phyloP scores from a whole-genome alignment of 768 basidiomycete genomes.

The Naematelia aurantialba region DNA sequence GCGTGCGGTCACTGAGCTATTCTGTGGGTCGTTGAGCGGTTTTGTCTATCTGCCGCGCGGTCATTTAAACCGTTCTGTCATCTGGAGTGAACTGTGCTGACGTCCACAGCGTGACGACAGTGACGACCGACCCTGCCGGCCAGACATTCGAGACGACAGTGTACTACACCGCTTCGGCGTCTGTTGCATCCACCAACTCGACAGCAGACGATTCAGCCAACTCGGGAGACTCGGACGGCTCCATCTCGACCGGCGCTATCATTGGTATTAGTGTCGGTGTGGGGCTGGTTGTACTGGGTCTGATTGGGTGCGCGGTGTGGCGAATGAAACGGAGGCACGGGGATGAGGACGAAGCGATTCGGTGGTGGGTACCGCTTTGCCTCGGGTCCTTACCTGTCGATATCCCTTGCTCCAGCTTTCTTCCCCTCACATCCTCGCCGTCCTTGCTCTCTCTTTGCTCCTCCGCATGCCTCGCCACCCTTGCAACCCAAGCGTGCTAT shows the following conservation, averaged over 20 bases:
- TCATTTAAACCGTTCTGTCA: no score
- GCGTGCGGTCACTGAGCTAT: no score
- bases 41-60: no score
- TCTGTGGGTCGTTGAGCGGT: no score
- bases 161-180: slow-evolving; percentile 27
- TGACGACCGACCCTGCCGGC: slow-evolving; percentile 32
- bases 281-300: slow-evolving; percentile 38
- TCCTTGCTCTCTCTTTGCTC: no score
- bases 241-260: slow-evolving; percentile 38
- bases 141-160: slow-evolving; percentile 35
- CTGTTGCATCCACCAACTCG: slow-evolving; percentile 18
- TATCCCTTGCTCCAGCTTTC: not conserved
- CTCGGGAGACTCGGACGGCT: no score
- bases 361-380: slow-evolving; percentile 34
- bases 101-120: not conserved
- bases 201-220: slow-evolving; percentile 7
- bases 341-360: slow-evolving; percentile 48
- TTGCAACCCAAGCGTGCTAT: no score
- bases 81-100: not conserved
- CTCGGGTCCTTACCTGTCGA: not conserved
- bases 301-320: slow-evolving; percentile 44
- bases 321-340: slow-evolving; percentile 39
- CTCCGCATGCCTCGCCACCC: no score
- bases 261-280: slow-evolving; percentile 45
- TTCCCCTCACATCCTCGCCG: no score